Conservation (phyloP, 75 land plant species). For the Pinus albicaulis region DNA sequence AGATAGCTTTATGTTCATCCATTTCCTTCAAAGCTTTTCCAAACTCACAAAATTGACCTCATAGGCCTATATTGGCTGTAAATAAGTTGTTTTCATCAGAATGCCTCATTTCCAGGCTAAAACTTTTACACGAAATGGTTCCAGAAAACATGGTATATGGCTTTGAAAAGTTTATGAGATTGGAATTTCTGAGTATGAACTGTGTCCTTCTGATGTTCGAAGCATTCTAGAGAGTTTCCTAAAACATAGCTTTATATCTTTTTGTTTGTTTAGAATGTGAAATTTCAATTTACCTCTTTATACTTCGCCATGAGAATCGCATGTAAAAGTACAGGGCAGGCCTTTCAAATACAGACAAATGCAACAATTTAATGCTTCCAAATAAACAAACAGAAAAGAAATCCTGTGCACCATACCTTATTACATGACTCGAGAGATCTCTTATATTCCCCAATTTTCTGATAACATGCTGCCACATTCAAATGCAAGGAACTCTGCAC, state of each 20-base stretch:
- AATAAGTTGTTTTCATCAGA: too few relatives aligned
- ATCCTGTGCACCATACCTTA: slow-evolving; percentile 45
- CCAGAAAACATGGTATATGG: neutral
- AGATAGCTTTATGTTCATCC: too few relatives aligned
- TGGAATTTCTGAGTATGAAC: neutral
- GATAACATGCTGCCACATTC: slow-evolving; percentile 92
- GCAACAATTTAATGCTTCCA: neutral
- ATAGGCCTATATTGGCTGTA: too few relatives aligned
- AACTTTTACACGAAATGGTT: neutral
- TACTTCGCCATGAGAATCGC: neutral
- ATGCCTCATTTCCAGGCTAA: too few relatives aligned
- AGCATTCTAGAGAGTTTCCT: neutral
- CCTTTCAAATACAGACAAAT: neutral
- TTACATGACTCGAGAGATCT: slow-evolving; percentile 90
- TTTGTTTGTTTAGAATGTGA: neutral
- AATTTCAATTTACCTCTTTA: neutral
- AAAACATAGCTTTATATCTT: neutral
- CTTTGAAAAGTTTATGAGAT: neutral
- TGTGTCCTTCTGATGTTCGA: neutral
- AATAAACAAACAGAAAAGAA: slow-evolving; percentile 2
- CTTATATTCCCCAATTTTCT: slow-evolving; percentile 72
- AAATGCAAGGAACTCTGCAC: slow-evolving; percentile 77
- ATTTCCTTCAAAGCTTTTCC: neutral
- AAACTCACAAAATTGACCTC: too few relatives aligned
- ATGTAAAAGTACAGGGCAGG: neutral